Percentiles rank a stretch among this genome's conserved stretches.
These are phyloP conservation scores for Thalia dealbata DNA, from an alignment of 176 grass and related monocot genomes.

Conservation along the genomic window DNA sequence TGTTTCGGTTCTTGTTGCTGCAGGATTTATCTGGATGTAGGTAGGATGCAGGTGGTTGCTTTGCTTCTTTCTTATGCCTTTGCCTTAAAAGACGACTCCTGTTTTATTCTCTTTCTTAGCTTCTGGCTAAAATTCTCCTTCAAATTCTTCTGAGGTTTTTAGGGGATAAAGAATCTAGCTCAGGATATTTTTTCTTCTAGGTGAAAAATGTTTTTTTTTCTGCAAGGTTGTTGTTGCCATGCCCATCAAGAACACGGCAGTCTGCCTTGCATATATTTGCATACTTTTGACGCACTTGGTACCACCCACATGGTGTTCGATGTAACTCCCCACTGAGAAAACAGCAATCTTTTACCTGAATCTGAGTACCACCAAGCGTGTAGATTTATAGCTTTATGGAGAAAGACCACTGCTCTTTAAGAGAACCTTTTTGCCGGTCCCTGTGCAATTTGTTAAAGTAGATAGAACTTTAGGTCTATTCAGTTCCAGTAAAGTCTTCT, in stretches of 20 bases:
- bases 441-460: not conserved
- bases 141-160: too few species aligned
- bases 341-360: not conserved
- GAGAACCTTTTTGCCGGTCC: not conserved
- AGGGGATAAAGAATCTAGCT: too few species aligned
- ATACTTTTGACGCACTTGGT: not conserved
- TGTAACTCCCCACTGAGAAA: not conserved
- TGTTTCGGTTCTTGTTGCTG: not conserved
- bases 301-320: not conserved
- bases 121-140: too few species aligned
- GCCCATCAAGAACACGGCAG: not conserved
- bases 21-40: not conserved
- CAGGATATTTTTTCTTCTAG: too few species aligned
- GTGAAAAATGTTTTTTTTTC: too few species aligned
- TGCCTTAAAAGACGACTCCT: not conserved
- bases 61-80: not conserved
- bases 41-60: not conserved
- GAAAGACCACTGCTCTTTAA: not conserved
- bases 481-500: too few species aligned
- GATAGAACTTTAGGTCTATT: too few species aligned
- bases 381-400: not conserved
- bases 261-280: not conserved
- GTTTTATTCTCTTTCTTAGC: too few species aligned
- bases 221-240: not conserved
- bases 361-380: not conserved